These are phyloP conservation scores for Astrocystis sublimbata DNA, from an alignment of 495 filamentous ascomycete species.

Conservation along the genomic window DNA sequence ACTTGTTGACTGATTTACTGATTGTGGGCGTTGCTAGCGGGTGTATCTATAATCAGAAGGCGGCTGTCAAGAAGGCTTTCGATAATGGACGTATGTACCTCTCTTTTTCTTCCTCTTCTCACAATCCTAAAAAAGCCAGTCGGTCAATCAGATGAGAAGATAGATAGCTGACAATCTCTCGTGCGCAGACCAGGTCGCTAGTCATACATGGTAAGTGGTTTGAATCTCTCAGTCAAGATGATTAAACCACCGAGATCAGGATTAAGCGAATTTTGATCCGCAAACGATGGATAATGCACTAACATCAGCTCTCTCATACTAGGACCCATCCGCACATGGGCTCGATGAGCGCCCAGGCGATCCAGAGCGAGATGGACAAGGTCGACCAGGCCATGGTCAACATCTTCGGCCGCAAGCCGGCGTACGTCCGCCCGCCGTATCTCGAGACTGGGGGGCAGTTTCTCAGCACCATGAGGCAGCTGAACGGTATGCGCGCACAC, in stretches of 20 bases:
- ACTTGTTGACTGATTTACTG: background rate
- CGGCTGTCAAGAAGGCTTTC: slow-evolving; percentile 51
- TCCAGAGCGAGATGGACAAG: slow-evolving; percentile 51
- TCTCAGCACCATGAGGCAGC: slow-evolving; percentile 43
- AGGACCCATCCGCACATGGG: slow-evolving; percentile 51
- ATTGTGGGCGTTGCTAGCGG: slow-evolving; percentile 21
- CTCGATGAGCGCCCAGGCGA: slow-evolving; percentile 39
- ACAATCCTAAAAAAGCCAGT: no score
- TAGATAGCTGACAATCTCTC: background rate
- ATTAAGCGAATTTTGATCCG: no score
- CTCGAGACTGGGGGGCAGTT: slow-evolving; percentile 50
- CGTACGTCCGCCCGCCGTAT: slow-evolving; percentile 56
- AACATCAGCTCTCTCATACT: slow-evolving; percentile 1
- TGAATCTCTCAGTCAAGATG: background rate
- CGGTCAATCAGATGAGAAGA: no score
- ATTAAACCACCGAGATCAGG: background rate
- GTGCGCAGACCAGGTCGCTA: slow-evolving; percentile 46
- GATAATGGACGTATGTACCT: slow-evolving; percentile 37
- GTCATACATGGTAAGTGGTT: slow-evolving; percentile 48
- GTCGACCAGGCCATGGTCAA: slow-evolving; percentile 54
- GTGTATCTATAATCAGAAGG: slow-evolving; percentile 54
- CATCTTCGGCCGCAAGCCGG: slow-evolving; percentile 54
- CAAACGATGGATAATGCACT: slow-evolving; percentile 2
- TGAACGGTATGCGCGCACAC: slow-evolving; percentile 41
- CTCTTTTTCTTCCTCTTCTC: background rate